Conservation (phyloP, 1,284 basidiomycete genomes). For the Ganoderma leucocontextum region DNA sequence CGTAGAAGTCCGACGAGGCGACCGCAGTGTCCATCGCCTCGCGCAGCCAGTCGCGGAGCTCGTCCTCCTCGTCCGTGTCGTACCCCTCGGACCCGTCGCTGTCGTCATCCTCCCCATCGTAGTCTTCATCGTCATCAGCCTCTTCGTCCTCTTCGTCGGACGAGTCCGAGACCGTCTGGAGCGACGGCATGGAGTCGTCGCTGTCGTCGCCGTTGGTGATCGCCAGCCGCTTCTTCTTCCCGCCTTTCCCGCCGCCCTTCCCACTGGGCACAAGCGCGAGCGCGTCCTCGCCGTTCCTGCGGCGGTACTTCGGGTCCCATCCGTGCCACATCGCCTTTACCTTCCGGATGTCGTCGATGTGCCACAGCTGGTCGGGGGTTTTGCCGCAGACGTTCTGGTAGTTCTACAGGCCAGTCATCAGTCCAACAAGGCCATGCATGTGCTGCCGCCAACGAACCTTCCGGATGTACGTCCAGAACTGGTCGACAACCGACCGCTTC, state of each 20-base stretch:
- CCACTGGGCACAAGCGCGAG: conserved; percentile 31
- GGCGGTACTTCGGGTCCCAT: conserved; percentile 32
- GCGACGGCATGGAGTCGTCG: conserved; percentile 65
- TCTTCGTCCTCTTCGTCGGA: conserved; percentile 46
- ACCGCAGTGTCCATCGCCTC: conserved; percentile 76
- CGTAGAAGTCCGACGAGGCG: conserved; percentile 63
- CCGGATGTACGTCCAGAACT: conserved; percentile 72
- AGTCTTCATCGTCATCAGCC: conserved; percentile 44
- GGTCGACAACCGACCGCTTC: conserved; percentile 56
- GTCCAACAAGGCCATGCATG: neutral
- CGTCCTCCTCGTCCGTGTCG: conserved; percentile 74
- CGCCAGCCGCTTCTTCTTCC: conserved; percentile 55
- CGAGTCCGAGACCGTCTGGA: conserved; percentile 69
- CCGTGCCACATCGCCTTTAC: conserved; percentile 67
- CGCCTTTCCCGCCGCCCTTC: conserved; percentile 40
- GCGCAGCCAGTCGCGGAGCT: conserved; percentile 62
- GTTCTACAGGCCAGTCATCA: conserved; percentile 52
- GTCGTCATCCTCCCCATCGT: conserved; percentile 47
- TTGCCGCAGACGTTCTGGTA: conserved; percentile 59
- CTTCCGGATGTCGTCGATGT: conserved; percentile 58
- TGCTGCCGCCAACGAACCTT: conserved; percentile 49
- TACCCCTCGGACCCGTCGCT: conserved; percentile 56
- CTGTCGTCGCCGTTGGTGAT: conserved; percentile 56
- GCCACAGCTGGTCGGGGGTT: conserved; percentile 71
- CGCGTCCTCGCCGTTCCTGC: conserved; percentile 42